Percentiles rank a stretch among this genome's conserved stretches.
These are phyloP conservation scores for Citrus unshiu DNA, from an alignment of 345 rosid species.

Conservation along the genomic window DNA sequence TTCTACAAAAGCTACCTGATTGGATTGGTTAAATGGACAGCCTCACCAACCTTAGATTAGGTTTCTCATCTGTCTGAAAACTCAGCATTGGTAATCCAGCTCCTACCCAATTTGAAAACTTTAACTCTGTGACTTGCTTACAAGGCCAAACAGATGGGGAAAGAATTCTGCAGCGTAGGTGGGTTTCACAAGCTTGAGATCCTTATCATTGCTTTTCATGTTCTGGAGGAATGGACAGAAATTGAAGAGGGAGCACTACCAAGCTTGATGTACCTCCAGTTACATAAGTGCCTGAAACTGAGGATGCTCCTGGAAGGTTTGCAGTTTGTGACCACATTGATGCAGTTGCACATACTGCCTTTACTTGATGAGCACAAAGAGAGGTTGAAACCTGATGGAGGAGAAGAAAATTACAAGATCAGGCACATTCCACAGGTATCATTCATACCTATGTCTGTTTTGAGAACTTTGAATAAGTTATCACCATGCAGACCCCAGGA, in stretches of 20 bases:
- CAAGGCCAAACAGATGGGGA: constrained; percentile 28
- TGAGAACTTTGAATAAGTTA: background rate
- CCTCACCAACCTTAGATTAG: constrained; percentile 29
- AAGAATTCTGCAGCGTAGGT: constrained; percentile 36
- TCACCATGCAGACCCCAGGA: background rate
- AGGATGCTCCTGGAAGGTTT: constrained; percentile 43
- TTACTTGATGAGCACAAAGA: constrained; percentile 32
- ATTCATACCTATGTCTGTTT: constrained; percentile 22
- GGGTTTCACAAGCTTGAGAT: constrained; percentile 40
- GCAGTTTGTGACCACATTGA: constrained; percentile 35
- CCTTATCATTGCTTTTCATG: constrained; percentile 32
- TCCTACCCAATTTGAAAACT: constrained; percentile 29
- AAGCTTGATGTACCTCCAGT: constrained; percentile 27
- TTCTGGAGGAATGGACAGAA: constrained; percentile 38
- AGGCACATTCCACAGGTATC: constrained; percentile 27
- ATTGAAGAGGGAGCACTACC: constrained; percentile 41
- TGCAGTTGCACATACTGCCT: constrained; percentile 27
- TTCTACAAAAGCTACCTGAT: constrained; percentile 22
- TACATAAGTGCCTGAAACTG: constrained; percentile 27
- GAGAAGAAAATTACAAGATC: constrained; percentile 38
- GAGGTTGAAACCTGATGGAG: constrained; percentile 37
- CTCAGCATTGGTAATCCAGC: constrained; percentile 31
- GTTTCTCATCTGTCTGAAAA: constrained; percentile 32
- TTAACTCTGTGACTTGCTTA: constrained; percentile 33
- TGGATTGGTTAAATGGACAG: constrained; percentile 31